Evolutionary conservation across 1,284 basidiomycete genomes (phyloP).

Genomic region (Microbotryum saponariae): DNA sequence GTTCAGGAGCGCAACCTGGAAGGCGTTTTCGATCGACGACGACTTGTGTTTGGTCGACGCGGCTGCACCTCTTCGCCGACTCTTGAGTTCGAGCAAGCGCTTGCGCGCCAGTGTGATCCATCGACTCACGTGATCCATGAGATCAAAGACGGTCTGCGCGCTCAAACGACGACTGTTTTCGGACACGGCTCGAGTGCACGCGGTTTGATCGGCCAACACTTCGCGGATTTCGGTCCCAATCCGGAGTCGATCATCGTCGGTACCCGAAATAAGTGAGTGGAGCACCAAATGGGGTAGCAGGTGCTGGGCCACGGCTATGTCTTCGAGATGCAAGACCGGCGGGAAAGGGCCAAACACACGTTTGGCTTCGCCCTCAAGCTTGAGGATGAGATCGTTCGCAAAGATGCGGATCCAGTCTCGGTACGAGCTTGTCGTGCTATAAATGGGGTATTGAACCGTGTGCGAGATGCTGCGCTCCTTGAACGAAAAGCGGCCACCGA

Average conservation of each 20-base stretch:
- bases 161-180: slow-evolving; percentile 69
- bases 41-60: slow-evolving; percentile 25
- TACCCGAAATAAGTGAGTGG: slow-evolving; percentile 72
- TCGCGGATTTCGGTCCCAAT: slow-evolving; percentile 71
- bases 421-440: slow-evolving; percentile 67
- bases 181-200: slow-evolving; percentile 51
- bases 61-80: slow-evolving; percentile 8
- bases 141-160: slow-evolving; percentile 83
- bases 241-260: slow-evolving; percentile 53
- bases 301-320: slow-evolving; percentile 82
- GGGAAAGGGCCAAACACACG: slow-evolving; percentile 73
- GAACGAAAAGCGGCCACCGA: slow-evolving; percentile 59
- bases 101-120: slow-evolving; percentile 57
- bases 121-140: slow-evolving; percentile 89
- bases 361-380: slow-evolving; percentile 37
- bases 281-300: slow-evolving; percentile 87
- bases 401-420: slow-evolving; percentile 94
- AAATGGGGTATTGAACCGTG: slow-evolving; percentile 58
- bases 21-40: slow-evolving; percentile 5
- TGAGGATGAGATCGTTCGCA: slow-evolving; percentile 70
- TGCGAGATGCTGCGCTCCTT: slow-evolving; percentile 40
- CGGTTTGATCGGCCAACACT: slow-evolving; percentile 81
- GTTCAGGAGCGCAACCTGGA: slow-evolving; percentile 21
- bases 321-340: slow-evolving; percentile 72
- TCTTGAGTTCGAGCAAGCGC: slow-evolving; percentile 44